phyloP scores from a whole-genome alignment of 2,329 filamentous ascomycete genomes.

The Fusarium gaditjirri region DNA sequence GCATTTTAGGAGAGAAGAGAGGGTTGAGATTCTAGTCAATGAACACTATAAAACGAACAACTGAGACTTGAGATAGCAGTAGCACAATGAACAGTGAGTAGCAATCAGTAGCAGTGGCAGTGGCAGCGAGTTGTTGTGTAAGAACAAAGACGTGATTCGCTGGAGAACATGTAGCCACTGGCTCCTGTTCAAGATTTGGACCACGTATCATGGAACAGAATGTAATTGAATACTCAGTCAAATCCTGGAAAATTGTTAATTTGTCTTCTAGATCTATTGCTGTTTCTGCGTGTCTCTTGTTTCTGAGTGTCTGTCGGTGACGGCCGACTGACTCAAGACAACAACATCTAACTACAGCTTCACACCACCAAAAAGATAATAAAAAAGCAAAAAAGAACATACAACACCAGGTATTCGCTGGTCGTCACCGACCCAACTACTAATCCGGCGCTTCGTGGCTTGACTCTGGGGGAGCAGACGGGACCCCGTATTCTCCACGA shows the following conservation, averaged over 20 bases:
- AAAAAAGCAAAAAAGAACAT: slow-evolving; percentile 5
- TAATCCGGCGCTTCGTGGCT: slow-evolving; percentile 26
- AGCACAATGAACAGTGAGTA: not conserved
- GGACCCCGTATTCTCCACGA: slow-evolving; percentile 31
- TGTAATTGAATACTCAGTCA: not conserved
- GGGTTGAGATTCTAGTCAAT: too few species aligned
- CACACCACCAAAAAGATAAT: not conserved
- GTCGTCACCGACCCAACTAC: slow-evolving; percentile 33
- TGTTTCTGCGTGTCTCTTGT: not conserved
- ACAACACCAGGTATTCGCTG: slow-evolving; percentile 31
- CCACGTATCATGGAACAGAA: not conserved
- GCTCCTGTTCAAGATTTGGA: not conserved
- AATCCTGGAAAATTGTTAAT: not conserved
- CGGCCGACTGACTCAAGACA: not conserved
- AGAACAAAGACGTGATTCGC: slow-evolving; percentile 1
- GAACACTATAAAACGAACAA: not conserved
- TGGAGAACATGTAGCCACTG: not conserved
- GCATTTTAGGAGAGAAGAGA: not conserved
- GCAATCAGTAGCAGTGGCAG: not conserved
- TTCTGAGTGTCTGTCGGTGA: not conserved
- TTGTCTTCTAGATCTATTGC: too few species aligned
- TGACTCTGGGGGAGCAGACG: slow-evolving; percentile 30
- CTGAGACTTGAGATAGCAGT: not conserved
- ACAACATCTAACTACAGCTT: not conserved
- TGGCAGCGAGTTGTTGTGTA: not conserved